phyloP scores from a whole-genome alignment of 2,329 filamentous ascomycete genomes.

The Paracamarosporium sp. region DNA sequence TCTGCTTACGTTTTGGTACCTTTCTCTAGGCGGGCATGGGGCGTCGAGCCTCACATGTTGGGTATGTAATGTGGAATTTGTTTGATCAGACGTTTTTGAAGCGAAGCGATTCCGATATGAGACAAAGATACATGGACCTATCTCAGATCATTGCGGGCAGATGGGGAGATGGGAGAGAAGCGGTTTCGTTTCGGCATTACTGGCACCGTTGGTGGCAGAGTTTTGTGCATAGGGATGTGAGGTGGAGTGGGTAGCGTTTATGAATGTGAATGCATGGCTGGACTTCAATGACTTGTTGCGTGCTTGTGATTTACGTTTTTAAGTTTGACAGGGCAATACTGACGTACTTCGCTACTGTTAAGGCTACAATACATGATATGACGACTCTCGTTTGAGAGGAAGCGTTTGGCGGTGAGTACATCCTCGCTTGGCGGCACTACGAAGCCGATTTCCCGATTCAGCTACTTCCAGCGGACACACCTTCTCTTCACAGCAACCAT shows the following conservation, averaged over 20 bases:
- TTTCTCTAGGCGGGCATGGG: conserved; percentile 1
- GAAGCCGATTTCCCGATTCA: conserved; percentile 15
- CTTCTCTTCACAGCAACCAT: conserved; percentile 18
- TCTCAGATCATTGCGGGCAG: neutral
- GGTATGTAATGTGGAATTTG: conserved; percentile 25
- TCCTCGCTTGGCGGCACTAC: conserved; percentile 2
- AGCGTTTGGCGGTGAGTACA: conserved; percentile 4
- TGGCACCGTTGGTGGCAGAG: neutral
- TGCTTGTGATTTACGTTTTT: too few species aligned
- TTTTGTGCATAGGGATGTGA: conserved; percentile 21
- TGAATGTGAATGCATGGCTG: conserved; percentile 17
- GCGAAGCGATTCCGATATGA: conserved; percentile 2
- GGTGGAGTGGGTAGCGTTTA: conserved; percentile 4
- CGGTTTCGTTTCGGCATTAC: neutral
- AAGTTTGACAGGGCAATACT: too few species aligned
- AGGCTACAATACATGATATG: too few species aligned
- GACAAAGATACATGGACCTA: conserved; percentile 4
- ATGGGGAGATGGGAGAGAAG: neutral
- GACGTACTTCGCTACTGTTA: too few species aligned
- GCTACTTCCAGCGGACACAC: conserved; percentile 1
- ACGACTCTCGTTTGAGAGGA: too few species aligned
- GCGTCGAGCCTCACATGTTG: conserved; percentile 15
- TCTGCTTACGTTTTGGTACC: conserved; percentile 2
- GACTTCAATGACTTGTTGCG: neutral
- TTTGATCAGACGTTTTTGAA: conserved; percentile 9